These are phyloP conservation scores for Cercospora canescens DNA, from an alignment of 2,329 filamentous ascomycete genomes.

Conservation along the genomic window DNA sequence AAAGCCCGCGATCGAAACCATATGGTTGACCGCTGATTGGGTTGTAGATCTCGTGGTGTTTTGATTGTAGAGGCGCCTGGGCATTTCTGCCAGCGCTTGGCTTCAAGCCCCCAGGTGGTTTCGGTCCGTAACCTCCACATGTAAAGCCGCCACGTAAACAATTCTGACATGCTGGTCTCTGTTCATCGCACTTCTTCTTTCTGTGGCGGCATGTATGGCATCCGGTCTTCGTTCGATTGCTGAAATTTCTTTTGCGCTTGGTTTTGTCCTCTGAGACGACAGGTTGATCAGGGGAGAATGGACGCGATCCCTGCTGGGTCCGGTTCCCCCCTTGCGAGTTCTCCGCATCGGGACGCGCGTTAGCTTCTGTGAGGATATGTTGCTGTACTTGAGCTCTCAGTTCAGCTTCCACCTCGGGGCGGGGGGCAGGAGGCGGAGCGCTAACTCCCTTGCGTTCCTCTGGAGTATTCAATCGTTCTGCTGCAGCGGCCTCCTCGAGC, in stretches of 20 bases:
- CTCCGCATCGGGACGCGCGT: constrained; percentile 12
- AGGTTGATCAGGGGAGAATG: constrained; percentile 23
- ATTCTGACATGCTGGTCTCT: constrained; percentile 89
- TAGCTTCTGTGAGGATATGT: background rate
- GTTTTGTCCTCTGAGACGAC: constrained; percentile 43
- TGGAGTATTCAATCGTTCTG: background rate
- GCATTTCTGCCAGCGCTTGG: constrained; percentile 13
- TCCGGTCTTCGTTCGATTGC: constrained; percentile 92
- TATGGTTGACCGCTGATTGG: constrained; percentile 11
- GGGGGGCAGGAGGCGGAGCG: constrained; percentile 23
- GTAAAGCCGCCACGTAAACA: constrained; percentile 87
- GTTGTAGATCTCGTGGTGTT: constrained; percentile 12
- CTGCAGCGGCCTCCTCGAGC: background rate
- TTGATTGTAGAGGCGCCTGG: constrained; percentile 19
- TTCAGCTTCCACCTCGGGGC: constrained; percentile 38
- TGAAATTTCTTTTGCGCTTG: constrained; percentile 79
- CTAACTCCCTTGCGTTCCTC: constrained; percentile 3
- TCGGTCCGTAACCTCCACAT: constrained; percentile 79
- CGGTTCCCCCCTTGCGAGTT: constrained; percentile 37
- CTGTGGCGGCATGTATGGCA: constrained; percentile 88
- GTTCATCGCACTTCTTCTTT: constrained; percentile 98
- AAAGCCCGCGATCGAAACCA: constrained; percentile 19
- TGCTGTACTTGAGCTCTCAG: constrained; percentile 54
- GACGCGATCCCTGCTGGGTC: constrained; percentile 38
- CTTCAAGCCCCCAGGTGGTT: constrained; percentile 25